Evolutionary conservation across 768 basidiomycete species (phyloP).

Genomic region (Harrya chromipes): DNA sequence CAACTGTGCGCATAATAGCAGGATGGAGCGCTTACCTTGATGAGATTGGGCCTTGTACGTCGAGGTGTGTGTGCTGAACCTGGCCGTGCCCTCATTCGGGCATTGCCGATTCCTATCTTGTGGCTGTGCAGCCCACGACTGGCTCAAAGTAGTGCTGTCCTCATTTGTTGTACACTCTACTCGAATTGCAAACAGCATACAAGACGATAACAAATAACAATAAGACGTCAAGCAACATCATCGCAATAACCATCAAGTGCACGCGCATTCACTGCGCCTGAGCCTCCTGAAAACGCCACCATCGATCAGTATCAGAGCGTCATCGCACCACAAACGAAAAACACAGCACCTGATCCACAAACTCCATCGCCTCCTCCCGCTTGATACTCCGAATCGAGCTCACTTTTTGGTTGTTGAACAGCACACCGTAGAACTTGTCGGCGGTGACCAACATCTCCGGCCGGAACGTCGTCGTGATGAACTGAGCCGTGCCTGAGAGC

Average conservation of each 20-base stretch:
- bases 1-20: background rate
- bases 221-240: background rate
- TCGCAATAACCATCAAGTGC: background rate
- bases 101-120: slow-evolving; percentile 18
- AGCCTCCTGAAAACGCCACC: slow-evolving; percentile 36
- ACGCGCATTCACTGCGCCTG: slow-evolving; percentile 39
- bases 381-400: slow-evolving; percentile 85
- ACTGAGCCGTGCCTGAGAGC: slow-evolving; percentile 83
- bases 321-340: slow-evolving; percentile 1
- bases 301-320: background rate
- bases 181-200: background rate
- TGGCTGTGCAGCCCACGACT: slow-evolving; percentile 25
- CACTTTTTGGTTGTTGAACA: slow-evolving; percentile 95
- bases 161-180: too few species aligned
- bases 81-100: slow-evolving; percentile 11
- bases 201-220: slow-evolving; percentile 21
- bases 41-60: slow-evolving; percentile 24
- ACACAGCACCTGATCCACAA: slow-evolving; percentile 76
- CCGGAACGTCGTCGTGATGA: slow-evolving; percentile 97
- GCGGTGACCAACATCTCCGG: slow-evolving; percentile 96
- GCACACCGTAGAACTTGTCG: slow-evolving; percentile 95
- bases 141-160: too few species aligned
- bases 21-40: slow-evolving; percentile 24
- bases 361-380: slow-evolving; percentile 88
- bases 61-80: slow-evolving; percentile 4